These are phyloP conservation scores for Trichoderma virens DNA, from an alignment of 495 filamentous ascomycete genomes.

Conservation along the genomic window DNA sequence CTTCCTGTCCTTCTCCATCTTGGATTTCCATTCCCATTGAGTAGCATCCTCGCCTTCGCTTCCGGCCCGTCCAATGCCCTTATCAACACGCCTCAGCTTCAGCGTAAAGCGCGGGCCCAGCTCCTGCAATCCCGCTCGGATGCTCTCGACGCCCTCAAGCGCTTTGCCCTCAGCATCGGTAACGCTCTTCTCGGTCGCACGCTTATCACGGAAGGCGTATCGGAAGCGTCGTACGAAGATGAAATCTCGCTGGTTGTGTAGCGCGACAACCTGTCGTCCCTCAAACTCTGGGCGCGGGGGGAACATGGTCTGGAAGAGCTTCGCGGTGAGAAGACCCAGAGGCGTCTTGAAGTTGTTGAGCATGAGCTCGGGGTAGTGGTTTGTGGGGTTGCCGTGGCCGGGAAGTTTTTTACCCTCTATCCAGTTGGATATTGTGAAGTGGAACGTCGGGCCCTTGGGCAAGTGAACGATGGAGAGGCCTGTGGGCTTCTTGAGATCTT, in stretches of 20 bases:
- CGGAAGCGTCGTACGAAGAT: conserved; percentile 86
- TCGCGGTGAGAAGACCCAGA: conserved; percentile 80
- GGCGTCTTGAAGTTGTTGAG: conserved; percentile 95
- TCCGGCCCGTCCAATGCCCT: conserved; percentile 73
- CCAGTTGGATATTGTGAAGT: conserved; percentile 67
- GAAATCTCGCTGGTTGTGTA: conserved; percentile 95
- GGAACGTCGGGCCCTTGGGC: conserved; percentile 75
- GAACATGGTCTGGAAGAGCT: conserved; percentile 76
- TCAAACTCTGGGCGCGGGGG: conserved; percentile 72
- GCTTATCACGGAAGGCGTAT: conserved; percentile 86
- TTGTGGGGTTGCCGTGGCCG: conserved; percentile 81
- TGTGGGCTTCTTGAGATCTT: conserved; percentile 73
- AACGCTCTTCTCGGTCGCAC: conserved; percentile 76
- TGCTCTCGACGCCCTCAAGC: conserved; percentile 70
- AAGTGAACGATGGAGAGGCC: conserved; percentile 77
- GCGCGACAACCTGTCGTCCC: conserved; percentile 80
- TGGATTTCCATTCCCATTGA: conserved; percentile 90
- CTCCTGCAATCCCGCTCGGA: conserved; percentile 79
- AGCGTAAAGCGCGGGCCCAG: conserved; percentile 77
- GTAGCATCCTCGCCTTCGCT: conserved; percentile 59
- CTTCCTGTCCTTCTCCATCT: conserved; percentile 88
- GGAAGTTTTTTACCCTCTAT: conserved; percentile 73
- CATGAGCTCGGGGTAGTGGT: conserved; percentile 87
- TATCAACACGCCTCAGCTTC: conserved; percentile 85
- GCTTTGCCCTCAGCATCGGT: conserved; percentile 81